Conservation (phyloP, 305 asterid species). For the Caryopteris hybrid region DNA sequence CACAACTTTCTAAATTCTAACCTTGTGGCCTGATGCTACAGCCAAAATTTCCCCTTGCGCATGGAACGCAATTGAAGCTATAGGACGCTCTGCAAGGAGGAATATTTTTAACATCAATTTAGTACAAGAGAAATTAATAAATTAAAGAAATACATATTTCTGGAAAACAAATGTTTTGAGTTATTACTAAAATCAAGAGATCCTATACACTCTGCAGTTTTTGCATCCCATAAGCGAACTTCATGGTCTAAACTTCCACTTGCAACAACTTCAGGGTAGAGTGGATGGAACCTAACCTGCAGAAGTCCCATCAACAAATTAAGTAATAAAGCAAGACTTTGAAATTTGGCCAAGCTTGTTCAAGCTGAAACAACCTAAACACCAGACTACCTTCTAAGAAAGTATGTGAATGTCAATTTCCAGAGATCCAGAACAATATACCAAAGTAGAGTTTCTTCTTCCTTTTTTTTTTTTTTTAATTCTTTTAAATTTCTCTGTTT, state of each 20-base stretch:
- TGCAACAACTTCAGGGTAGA: conserved; percentile 78
- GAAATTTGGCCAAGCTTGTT: not conserved
- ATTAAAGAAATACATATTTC: conserved; percentile 1
- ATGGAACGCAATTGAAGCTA: conserved; percentile 97
- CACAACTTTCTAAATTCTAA: conserved; percentile 28
- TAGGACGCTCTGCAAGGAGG: conserved; percentile 74
- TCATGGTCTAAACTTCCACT: conserved; percentile 99
- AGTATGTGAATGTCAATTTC: not conserved
- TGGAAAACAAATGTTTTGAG: conserved; percentile 17
- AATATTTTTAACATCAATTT: conserved; percentile 9
- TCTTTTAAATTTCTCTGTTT: not conserved
- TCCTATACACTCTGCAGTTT: conserved; percentile 78
- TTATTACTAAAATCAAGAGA: conserved; percentile 86
- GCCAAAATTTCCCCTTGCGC: conserved; percentile 93
- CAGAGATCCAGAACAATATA: not conserved
- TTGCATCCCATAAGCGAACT: conserved; percentile 94
- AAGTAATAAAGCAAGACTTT: conserved; percentile 15
- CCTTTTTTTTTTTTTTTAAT: not conserved
- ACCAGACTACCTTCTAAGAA: not conserved
- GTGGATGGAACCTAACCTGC: conserved; percentile 97
- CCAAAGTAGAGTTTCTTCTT: not conserved
- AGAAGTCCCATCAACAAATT: conserved; percentile 28
- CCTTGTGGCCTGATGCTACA: conserved; percentile 99
- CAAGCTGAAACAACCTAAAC: conserved; percentile 20
- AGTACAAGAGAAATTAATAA: conserved; percentile 10